Evolutionary conservation across 1,139 yeast genomes (phyloP), one percentile per base, ranked within the genome.

Genomic region (Nadsonia starkeyi-henricii): DNA sequence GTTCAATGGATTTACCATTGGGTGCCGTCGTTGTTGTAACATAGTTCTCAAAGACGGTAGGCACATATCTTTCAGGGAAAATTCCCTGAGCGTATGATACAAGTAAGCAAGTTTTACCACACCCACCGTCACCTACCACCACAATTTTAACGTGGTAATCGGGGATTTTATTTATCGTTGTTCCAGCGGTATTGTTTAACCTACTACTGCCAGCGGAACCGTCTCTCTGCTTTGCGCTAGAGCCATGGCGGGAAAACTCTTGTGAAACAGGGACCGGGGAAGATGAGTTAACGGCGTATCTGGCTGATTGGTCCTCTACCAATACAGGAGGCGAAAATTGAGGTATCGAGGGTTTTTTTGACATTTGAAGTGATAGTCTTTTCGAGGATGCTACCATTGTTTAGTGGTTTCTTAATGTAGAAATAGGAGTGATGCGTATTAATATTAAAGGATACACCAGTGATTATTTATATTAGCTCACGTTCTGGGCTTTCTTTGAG

Each of bases 81-180:
- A 74, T 72, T 23, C 88, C 88, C 55, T 81, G 79, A 2, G 89
- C 77, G 61, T 85, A 91, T n/a, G 89, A 77, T 30, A 84, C 82
- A 52, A 89, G 67, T 53, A 89, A 66, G 56, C 95, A 84, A 0
- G 97, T 89, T 64, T 89, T 89, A 33, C 97, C 97, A 62, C 95
- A 85, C 15, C 93, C 95, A 56, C 95, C 94, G 62, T 89, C 97
- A 2, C 97, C 97, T 3, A 89, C 95, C 46, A 61, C 55, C 20
- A 86, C 89, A 18, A 88, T 91, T 50, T 60, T 60, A 15, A 59
- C 55, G 44, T 59, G 57, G 47, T 56, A 52, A 49, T 58, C 61
- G 15, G 56, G 39, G 17, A 33, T 15, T 12, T 13, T n/a, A 33
- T 33, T 33, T 33, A 33, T 33, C 39, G 39, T 33, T 13, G 39